Evolutionary conservation across 257 asterid genomes (phyloP).

Genomic region (Plectranthus barbatus): DNA sequence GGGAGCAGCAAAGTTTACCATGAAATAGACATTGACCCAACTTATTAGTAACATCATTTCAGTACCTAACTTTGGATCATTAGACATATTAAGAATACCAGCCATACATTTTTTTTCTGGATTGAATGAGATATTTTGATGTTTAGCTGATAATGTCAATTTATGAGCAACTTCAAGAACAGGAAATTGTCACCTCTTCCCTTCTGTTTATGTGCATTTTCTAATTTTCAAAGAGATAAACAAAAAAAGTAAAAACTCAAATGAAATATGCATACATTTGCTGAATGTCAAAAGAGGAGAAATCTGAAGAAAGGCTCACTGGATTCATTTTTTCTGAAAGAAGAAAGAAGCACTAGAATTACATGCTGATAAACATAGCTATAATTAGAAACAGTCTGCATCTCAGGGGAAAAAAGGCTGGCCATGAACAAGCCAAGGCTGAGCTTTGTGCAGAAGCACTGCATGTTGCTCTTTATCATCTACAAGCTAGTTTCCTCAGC

Average conservation of each 20-base stretch:
- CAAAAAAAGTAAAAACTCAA: not conserved
- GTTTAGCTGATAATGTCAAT: too few relatives aligned
- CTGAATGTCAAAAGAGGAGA: not conserved
- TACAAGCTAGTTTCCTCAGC: conserved; percentile 14
- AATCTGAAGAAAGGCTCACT: not conserved
- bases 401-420: not conserved
- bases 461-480: conserved; percentile 9
- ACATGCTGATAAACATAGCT: conserved; percentile 15
- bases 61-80: not conserved
- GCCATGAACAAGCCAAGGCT: conserved; percentile 3
- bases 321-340: conserved; percentile 1
- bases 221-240: not conserved
- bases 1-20: not conserved
- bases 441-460: conserved; percentile 17
- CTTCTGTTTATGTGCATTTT: too few relatives aligned
- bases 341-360: conserved; percentile 14
- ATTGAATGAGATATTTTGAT: not conserved
- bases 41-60: not conserved
- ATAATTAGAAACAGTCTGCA: conserved; percentile 1
- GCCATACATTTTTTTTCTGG: not conserved
- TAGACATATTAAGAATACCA: not conserved
- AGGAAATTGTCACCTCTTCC: too few relatives aligned
- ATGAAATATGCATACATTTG: not conserved
- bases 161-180: too few relatives aligned
- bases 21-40: not conserved